Evolutionary conservation across 2,329 filamentous ascomycete genomes (phyloP), one percentile per base, ranked within the genome.

Genomic region (Fusarium coicis): DNA sequence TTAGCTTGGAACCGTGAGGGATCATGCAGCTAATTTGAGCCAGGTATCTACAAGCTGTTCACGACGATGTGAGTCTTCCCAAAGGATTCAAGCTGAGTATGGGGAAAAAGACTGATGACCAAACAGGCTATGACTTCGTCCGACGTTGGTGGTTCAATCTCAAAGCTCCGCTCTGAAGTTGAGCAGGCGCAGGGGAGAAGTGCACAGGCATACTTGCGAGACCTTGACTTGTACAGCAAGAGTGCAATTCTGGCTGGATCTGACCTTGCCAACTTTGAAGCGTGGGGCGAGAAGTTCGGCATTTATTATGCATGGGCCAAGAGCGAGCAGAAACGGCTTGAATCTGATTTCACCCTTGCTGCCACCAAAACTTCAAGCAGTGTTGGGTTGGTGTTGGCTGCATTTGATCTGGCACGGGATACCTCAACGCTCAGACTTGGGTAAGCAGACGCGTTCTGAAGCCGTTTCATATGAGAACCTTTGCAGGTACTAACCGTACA

Each of bases 371-470:
- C 23, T 1, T n/a, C 50, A 14, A 54, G 50, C 23, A n/a, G 50
- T 11, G 50, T 54, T n/a, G 50, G 50, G 2, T n/a, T 54, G 2
- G 23, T 12, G 1, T 21, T 54, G 34, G 34, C 50, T 16, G 23
- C 50, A 2, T 54, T 54, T 10, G 34, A 54, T n/a, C 8, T 54
- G 19, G 34, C 50, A 40, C 23, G 23, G 23, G 34, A 54, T 28
- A 39, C 10, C 34, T 28, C 23, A 21, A n/a, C 23, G 2, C 50
- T 39, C 10, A n/a, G 50, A 18, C 19, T 54, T 9, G 50, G 50
- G 50, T 40, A 53, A 53, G 30, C 8, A 10, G 28, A 2, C 7
- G 0, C 4, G 10, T 23, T 0, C 1, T 23, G 0, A 18, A 10
- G 15, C 2, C 7, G 28, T 7, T 32, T 4, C 28, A 30, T 16